Percentiles rank a stretch among this genome's conserved stretches.
These are phyloP conservation scores for Chamaecyparis obtusa DNA, from an alignment of 75 land plant species.

Conservation along the genomic window DNA sequence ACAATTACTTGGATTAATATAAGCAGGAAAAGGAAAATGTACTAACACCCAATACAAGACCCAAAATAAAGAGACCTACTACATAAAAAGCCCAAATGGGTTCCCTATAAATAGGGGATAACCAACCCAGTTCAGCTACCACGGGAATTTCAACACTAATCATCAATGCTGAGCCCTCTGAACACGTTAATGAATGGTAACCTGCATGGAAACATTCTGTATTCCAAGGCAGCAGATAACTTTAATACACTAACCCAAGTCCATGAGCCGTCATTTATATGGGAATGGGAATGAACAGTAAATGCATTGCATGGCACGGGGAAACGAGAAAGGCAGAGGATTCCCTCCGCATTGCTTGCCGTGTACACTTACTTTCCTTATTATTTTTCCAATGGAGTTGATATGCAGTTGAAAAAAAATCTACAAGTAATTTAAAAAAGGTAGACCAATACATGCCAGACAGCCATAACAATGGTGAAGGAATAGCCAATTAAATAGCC, in stretches of 20 bases:
- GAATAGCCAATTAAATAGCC: constrained; percentile 1
- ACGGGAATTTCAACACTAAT: constrained; percentile 5
- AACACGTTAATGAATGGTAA: constrained; percentile 11
- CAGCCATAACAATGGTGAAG: neutral
- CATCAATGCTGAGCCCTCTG: constrained; percentile 5
- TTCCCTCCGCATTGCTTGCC: constrained; percentile 18
- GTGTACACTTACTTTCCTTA: constrained; percentile 9
- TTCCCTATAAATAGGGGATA: neutral
- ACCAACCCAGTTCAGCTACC: neutral
- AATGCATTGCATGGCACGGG: constrained; percentile 12
- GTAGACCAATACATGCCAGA: neutral
- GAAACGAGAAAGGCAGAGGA: constrained; percentile 8
- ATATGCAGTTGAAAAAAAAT: neutral
- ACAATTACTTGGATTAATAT: neutral
- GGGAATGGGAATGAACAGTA: constrained; percentile 2
- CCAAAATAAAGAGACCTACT: neutral
- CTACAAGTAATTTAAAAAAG: neutral
- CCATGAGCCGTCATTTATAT: constrained; percentile 12
- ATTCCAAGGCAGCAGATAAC: constrained; percentile 8
- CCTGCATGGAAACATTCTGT: constrained; percentile 17
- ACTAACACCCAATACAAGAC: too few relatives aligned
- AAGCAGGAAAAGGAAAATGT: too few relatives aligned
- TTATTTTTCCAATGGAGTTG: neutral
- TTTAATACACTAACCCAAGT: constrained; percentile 4
- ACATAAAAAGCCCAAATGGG: neutral